Base-by-base conservation (phyloP, 495 filamentous ascomycete genomes). In the Penicillium canariense region DNA sequence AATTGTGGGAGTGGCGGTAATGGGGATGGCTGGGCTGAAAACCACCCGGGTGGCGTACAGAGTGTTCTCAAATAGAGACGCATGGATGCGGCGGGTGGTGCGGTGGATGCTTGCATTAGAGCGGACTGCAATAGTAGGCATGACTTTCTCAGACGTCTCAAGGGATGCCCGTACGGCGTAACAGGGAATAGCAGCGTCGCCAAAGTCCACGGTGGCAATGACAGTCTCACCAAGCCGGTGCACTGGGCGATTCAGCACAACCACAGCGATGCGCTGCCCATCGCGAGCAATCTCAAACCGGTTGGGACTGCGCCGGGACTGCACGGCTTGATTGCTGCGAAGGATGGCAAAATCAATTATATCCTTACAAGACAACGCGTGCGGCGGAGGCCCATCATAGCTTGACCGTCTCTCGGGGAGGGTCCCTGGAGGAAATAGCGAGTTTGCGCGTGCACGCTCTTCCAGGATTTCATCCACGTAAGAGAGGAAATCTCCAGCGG, bases 201-300 rank as follows among this genome's bases (percentile, higher is more conserved):
- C 75, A 61, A 97, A 95, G 66, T 97, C 91, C 35, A 98, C 79
- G 4, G 85, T 87, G 30, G 87, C 84, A 23, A 84, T 87, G 22
- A 98, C 82, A 0, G 85, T 84, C 67, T 98, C 94, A 27, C 94
- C 94, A 9, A 97, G 80, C 36, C 91, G 83, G 73, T 96, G 96
- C 0, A 93, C 86, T 0, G 95, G 89, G n/a, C 95, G 85, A 18
- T 91, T 86, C 25, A 98, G 82, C 59, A 89, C 90, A 40, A 97
- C 81, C 3, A 91, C 88, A 7, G 88, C 94, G 27, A 98, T 91
- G 22, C 87, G 87, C 45, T 81, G 78, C 27, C 91, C 90, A 65
- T 90, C 89, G 7, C 95, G 88, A 5, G 93, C 88, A 62, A 98
- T 97, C 63, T 96, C 91, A 70, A 97, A 98, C 27, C 90, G 84